Evolutionary conservation across 805 yeast genomes (phyloP).

Genomic region (Metschnikowia drakensbergensis): DNA sequence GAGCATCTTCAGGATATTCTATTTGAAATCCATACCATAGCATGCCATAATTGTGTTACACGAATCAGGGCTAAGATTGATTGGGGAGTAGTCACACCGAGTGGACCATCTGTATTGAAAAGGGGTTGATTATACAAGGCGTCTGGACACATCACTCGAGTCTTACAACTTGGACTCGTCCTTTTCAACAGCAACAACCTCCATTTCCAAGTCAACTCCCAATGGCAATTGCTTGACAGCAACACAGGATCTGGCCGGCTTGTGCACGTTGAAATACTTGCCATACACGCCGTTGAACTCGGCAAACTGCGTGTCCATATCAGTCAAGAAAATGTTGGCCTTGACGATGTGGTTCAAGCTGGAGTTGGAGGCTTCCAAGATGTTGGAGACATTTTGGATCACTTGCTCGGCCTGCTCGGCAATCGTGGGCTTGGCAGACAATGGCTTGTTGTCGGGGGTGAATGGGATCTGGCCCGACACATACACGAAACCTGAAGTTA

Average conservation of each 20-base stretch:
- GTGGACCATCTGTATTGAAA: too few relatives aligned
- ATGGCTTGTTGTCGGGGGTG: slow-evolving; percentile 76
- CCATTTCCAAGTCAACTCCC: slow-evolving; percentile 84
- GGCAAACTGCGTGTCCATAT: slow-evolving; percentile 74
- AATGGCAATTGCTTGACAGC: slow-evolving; percentile 91
- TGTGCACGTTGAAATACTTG: slow-evolving; percentile 68
- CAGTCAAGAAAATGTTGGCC: slow-evolving; percentile 85
- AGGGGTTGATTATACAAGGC: not conserved
- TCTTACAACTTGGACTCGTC: slow-evolving; percentile 31
- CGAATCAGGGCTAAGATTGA: too few relatives aligned
- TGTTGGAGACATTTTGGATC: slow-evolving; percentile 61
- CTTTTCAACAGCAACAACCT: slow-evolving; percentile 80
- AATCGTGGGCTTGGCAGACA: slow-evolving; percentile 62
- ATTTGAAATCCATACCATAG: too few relatives aligned
- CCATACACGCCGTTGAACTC: slow-evolving; percentile 84
- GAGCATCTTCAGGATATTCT: too few relatives aligned
- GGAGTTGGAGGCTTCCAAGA: slow-evolving; percentile 83
- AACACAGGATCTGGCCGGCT: slow-evolving; percentile 97
- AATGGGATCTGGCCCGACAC: slow-evolving; percentile 95
- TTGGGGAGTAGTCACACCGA: too few relatives aligned
- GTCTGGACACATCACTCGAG: not conserved
- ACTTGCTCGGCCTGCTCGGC: slow-evolving; percentile 76
- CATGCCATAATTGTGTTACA: too few relatives aligned
- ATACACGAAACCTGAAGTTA: slow-evolving; percentile 63
- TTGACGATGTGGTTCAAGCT: slow-evolving; percentile 80